Evolutionary conservation across 1,284 basidiomycete species (phyloP).

Genomic region (Boletus sp.): DNA sequence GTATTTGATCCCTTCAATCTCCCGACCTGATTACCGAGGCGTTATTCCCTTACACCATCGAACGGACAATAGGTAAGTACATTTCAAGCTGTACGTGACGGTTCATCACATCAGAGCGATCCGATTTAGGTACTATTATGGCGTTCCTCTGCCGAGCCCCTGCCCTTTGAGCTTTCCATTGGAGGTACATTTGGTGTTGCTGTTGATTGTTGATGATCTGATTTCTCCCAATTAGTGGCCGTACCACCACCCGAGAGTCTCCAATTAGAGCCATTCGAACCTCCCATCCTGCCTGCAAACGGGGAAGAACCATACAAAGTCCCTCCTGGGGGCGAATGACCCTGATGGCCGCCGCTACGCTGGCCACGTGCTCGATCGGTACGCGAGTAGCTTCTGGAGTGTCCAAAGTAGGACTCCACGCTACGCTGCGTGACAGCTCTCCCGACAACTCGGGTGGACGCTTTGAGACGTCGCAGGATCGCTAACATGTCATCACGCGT

Average conservation of each 20-base stretch:
- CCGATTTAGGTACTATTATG: constrained; percentile 27
- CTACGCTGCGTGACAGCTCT: constrained; percentile 6
- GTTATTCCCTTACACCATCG: constrained; percentile 19
- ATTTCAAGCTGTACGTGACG: constrained; percentile 24
- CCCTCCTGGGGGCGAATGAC: constrained; percentile 10
- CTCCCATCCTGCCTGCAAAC: constrained; percentile 18
- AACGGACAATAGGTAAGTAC: constrained; percentile 19
- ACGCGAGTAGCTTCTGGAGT: constrained; percentile 11
- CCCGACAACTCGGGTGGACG: constrained; percentile 23
- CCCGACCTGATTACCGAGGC: constrained; percentile 26
- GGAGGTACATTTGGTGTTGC: constrained; percentile 13
- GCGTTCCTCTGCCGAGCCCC: constrained; percentile 19
- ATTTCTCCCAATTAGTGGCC: constrained; percentile 15
- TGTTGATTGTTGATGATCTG: constrained; percentile 16
- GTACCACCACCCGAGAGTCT: constrained; percentile 15
- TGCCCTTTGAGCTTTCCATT: constrained; percentile 28
- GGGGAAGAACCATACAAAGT: constrained; percentile 13
- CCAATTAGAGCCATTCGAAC: constrained; percentile 18
- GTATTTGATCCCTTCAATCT: constrained; percentile 33
- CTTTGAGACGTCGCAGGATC: constrained; percentile 49
- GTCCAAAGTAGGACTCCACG: constrained; percentile 8
- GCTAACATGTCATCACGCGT: constrained; percentile 46
- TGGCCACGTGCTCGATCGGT: constrained; percentile 24
- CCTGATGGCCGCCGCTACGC: constrained; percentile 17
- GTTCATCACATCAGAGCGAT: constrained; percentile 17